Base-by-base conservation (phyloP, 768 basidiomycete genomes). In the Tylopilus subfusipes region DNA sequence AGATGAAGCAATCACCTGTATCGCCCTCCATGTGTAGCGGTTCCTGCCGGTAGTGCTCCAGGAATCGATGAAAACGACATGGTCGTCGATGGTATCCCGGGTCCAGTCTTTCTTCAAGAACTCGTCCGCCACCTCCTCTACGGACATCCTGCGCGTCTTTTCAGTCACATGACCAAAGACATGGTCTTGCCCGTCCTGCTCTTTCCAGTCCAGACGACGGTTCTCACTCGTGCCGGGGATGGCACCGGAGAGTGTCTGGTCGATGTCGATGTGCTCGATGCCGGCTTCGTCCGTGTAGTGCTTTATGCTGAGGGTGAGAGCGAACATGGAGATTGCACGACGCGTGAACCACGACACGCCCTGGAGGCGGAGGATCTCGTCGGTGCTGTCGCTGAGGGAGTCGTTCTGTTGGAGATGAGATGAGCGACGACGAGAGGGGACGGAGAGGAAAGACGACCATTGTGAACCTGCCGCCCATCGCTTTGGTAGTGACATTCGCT, bases 261-360 rank as follows among this genome's bases (percentile, higher is more conserved):
- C 79, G 50, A 88, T 78, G 52, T 85, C 82, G 57, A 91, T 81
- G 64, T 78, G 81, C 68, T 91, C 89, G 27, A 81, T 61, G 33
- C 77, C 80, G 2, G 67, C 71, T 14, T 78, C 82, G 44, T 85
- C 81, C 58, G 78, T 84, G 73, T 77, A 82, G 63, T 91, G 88
- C 54, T 81, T 86, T 63, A 89, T 66, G 42, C 50, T 50, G 36
- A 90, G 78, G 22, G 83, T 86, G 43, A 91, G 61, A 18, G 79
- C 82, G 30, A 78, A 83, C 25, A 74, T 30, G 22, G 64, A 52
- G 62, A 92, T 90, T 24, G 79, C 78, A 54, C 78, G 83, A 59
- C 90, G 82, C 59, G 75, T 86, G 43, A 84, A 54, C 89, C 89
- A 92, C 31, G 83, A 67, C 30, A 92, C 77, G 47, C 90, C 90